Evolutionary conservation across 176 grass and related monocot species (phyloP).

Genomic region (Elaeis guineensis): DNA sequence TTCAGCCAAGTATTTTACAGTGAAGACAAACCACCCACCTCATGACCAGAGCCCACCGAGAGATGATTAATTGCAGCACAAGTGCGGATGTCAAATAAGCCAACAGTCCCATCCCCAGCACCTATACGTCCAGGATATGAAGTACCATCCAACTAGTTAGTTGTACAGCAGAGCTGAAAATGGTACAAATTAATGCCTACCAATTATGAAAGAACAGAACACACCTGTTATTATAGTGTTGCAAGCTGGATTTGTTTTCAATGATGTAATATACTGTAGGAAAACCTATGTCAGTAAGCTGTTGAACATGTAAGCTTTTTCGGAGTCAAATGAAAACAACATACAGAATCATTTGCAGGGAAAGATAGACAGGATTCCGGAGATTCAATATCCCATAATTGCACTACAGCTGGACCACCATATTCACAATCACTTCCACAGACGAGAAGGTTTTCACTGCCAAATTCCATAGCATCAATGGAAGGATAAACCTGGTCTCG

Average conservation of each 20-base stretch:
- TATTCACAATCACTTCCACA: constrained; percentile 88
- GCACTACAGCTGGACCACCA: constrained; percentile 70
- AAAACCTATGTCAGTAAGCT: constrained; percentile 28
- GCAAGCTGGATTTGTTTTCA: constrained; percentile 77
- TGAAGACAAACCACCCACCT: constrained; percentile 56
- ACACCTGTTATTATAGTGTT: constrained; percentile 81
- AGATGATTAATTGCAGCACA: constrained; percentile 88
- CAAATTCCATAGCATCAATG: constrained; percentile 78
- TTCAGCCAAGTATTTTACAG: constrained; percentile 7
- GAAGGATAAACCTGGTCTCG: constrained; percentile 83
- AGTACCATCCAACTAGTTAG: not conserved
- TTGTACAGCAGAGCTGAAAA: not conserved
- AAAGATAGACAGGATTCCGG: constrained; percentile 72
- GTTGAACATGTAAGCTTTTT: constrained; percentile 19
- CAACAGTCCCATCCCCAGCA: constrained; percentile 89
- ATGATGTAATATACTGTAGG: constrained; percentile 78
- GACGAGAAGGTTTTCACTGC: constrained; percentile 71
- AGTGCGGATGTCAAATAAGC: constrained; percentile 86
- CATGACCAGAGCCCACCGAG: constrained; percentile 66
- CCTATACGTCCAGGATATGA: constrained; percentile 38
- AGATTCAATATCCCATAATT: constrained; percentile 91
- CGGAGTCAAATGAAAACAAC: constrained; percentile 23
- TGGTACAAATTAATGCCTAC: not conserved
- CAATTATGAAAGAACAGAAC: constrained; percentile 9
- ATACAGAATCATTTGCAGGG: constrained; percentile 88